These are phyloP conservation scores for Calonectria pseudoturangicola DNA, from an alignment of 2,329 filamentous ascomycete species.

Conservation along the genomic window DNA sequence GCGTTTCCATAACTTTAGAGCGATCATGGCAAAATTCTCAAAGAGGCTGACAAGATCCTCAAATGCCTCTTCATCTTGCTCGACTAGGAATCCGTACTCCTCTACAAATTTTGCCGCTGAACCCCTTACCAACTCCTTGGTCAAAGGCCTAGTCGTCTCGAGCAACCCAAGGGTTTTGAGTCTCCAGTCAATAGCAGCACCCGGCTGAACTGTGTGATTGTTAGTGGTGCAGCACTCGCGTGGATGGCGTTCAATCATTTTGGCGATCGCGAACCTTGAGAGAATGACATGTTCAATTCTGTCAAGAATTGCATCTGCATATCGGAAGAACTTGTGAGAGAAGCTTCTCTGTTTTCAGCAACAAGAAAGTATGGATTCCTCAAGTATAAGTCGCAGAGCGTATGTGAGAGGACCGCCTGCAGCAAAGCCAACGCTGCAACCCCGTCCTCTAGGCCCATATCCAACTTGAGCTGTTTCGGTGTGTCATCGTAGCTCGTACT, in stretches of 20 bases:
- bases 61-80: background rate
- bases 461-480: background rate
- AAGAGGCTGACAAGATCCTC: constrained; percentile 8
- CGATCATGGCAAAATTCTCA: constrained; percentile 7
- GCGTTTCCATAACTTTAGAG: constrained; percentile 30
- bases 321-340: background rate
- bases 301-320: background rate
- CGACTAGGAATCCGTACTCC: constrained; percentile 1
- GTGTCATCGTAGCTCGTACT: background rate
- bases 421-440: background rate
- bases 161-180: constrained; percentile 26
- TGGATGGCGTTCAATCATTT: background rate
- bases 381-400: constrained; percentile 3
- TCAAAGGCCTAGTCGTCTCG: background rate
- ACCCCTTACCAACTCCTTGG: background rate
- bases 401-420: background rate
- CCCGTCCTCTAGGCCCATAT: background rate
- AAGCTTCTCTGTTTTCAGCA: background rate
- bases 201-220: background rate
- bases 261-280: background rate
- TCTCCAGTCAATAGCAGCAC: constrained; percentile 13
- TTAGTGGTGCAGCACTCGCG: background rate
- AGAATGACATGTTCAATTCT: background rate
- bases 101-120: background rate
- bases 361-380: background rate